Conservation (phyloP, 768 basidiomycete species). For the Rhizopogon salebrosus region DNA sequence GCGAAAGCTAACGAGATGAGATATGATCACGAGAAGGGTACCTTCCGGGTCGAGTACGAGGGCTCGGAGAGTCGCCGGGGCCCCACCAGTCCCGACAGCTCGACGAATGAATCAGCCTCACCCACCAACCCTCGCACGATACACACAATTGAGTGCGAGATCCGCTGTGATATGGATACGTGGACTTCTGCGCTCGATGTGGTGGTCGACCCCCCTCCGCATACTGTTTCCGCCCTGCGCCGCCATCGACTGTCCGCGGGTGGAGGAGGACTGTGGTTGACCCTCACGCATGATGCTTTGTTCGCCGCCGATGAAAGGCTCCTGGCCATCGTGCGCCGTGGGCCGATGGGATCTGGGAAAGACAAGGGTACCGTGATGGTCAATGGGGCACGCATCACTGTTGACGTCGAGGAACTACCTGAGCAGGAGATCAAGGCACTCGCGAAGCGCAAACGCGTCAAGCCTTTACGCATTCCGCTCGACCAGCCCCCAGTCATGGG, state of each 20-base stretch:
- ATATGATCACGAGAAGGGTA: constrained; percentile 84
- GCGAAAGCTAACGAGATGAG: constrained; percentile 68
- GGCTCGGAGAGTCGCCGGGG: constrained; percentile 46
- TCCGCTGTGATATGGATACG: constrained; percentile 87
- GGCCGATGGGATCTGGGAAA: constrained; percentile 51
- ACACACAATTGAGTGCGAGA: constrained; percentile 77
- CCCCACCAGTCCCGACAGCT: constrained; percentile 14
- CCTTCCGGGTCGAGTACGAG: constrained; percentile 83
- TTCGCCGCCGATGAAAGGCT: constrained; percentile 75
- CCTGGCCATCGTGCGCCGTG: constrained; percentile 67
- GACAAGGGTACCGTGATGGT: constrained; percentile 84
- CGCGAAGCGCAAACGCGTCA: constrained; percentile 79
- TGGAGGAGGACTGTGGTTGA: constrained; percentile 94
- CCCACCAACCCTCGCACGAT: constrained; percentile 18
- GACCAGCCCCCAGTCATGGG: constrained; percentile 87
- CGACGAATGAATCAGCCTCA: constrained; percentile 10
- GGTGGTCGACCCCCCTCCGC: constrained; percentile 90
- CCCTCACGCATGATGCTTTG: constrained; percentile 80
- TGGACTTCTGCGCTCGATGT: constrained; percentile 84
- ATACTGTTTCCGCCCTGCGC: constrained; percentile 73
- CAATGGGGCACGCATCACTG: constrained; percentile 78
- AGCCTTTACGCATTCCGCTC: constrained; percentile 81
- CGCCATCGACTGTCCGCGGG: constrained; percentile 81
- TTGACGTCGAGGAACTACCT: constrained; percentile 86
- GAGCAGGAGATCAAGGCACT: constrained; percentile 83